Evolutionary conservation across 2,329 filamentous ascomycete species (phyloP).

Genomic region (Pleomassaria siparia): DNA sequence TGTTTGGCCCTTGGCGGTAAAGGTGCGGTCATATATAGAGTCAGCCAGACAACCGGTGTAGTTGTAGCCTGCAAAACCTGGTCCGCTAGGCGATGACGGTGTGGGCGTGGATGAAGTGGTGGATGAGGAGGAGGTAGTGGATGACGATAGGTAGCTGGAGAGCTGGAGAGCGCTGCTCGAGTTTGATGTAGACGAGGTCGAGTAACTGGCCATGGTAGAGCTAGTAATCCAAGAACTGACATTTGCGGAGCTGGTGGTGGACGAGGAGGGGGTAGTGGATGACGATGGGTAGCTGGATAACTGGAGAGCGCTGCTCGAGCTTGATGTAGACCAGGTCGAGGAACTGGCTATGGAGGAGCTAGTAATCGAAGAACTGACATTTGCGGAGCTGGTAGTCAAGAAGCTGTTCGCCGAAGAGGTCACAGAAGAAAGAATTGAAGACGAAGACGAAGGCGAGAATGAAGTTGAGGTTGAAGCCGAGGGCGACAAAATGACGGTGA

Average conservation of each 20-base stretch:
- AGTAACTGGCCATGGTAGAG: background rate
- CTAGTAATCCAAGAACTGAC: too few relatives aligned
- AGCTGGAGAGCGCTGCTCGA: background rate
- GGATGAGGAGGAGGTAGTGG: background rate
- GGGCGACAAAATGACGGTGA: too few relatives aligned
- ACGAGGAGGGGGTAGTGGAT: too few relatives aligned
- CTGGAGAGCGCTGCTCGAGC: too few relatives aligned
- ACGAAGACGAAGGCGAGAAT: too few relatives aligned
- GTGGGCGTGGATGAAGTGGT: background rate
- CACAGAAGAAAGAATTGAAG: background rate
- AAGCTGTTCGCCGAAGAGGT: background rate
- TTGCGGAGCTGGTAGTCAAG: too few relatives aligned
- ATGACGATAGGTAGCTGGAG: conserved; percentile 9
- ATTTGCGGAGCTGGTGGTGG: too few relatives aligned
- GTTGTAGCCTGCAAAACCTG: conserved; percentile 18
- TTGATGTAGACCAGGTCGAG: too few relatives aligned
- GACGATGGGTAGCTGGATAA: too few relatives aligned
- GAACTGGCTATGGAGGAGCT: too few relatives aligned
- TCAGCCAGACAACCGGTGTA: conserved; percentile 26
- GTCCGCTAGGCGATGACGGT: conserved; percentile 9
- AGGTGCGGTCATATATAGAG: conserved; percentile 12
- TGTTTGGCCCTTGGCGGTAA: conserved; percentile 12
- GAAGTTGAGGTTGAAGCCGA: too few relatives aligned
- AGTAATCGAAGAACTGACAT: too few relatives aligned
- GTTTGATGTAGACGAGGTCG: background rate